A percentile compares a stretch with the other conserved stretches of the same genome.
These are phyloP conservation scores for Komagataella phaffii DNA, from an alignment of 805 yeast genomes.

Conservation along the genomic window DNA sequence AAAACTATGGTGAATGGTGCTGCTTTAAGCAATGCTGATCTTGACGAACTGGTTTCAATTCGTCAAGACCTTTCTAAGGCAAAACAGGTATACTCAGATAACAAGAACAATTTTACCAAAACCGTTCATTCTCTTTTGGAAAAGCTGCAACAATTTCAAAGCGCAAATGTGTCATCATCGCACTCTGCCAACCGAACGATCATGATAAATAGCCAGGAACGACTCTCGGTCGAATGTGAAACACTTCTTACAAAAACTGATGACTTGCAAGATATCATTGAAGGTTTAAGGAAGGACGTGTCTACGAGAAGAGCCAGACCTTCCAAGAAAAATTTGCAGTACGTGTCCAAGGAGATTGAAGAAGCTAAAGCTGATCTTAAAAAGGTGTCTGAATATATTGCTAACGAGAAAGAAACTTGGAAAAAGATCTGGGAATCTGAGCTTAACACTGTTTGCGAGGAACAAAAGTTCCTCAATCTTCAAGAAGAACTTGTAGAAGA, in stretches of 20 bases:
- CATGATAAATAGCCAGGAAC: constrained; percentile 64
- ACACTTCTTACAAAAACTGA: constrained; percentile 66
- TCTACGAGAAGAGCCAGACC: constrained; percentile 79
- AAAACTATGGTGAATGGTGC: neutral
- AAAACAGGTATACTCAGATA: constrained; percentile 37
- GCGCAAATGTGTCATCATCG: constrained; percentile 23
- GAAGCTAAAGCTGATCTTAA: constrained; percentile 40
- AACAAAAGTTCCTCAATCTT: constrained; percentile 80
- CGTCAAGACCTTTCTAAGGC: constrained; percentile 46
- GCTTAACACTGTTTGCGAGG: constrained; percentile 81
- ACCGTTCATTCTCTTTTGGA: constrained; percentile 29
- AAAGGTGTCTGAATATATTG: constrained; percentile 46
- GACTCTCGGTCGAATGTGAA: constrained; percentile 70
- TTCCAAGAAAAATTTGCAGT: constrained; percentile 54
- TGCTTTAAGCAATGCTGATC: neutral
- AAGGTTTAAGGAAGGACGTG: constrained; percentile 79
- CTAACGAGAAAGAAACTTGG: constrained; percentile 72
- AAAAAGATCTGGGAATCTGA: constrained; percentile 86
- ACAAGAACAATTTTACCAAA: constrained; percentile 25
- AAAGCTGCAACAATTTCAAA: constrained; percentile 39
- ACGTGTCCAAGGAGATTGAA: constrained; percentile 50
- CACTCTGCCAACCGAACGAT: constrained; percentile 31
- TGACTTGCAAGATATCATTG: constrained; percentile 85
- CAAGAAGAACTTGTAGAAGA: constrained; percentile 81
- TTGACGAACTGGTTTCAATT: constrained; percentile 26